phyloP scores from a whole-genome alignment of 2,329 filamentous ascomycete species.

The Aspergillus neoniger region DNA sequence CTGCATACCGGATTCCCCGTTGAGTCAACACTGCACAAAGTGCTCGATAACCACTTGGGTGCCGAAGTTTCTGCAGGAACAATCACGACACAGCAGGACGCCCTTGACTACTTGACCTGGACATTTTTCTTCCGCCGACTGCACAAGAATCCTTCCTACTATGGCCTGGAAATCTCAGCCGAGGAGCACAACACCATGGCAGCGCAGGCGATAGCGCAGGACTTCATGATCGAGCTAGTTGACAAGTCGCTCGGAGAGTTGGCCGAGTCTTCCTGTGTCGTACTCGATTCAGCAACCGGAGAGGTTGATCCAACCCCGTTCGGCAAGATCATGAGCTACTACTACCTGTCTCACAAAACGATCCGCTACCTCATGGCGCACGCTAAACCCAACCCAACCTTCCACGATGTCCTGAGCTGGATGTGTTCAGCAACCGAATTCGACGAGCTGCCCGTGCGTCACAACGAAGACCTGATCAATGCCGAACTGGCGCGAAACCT shows the following conservation, averaged over 20 bases:
- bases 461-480: constrained; percentile 98
- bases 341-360: constrained; percentile 94
- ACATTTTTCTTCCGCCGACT: constrained; percentile 98
- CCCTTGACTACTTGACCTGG: constrained; percentile 96
- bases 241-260: constrained; percentile 82
- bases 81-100: constrained; percentile 91
- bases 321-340: constrained; percentile 99
- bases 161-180: constrained; percentile 88
- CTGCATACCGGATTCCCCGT: constrained; percentile 97
- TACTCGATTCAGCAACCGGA: constrained; percentile 74
- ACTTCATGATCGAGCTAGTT: constrained; percentile 92
- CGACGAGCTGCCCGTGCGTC: constrained; percentile 93
- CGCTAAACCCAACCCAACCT: constrained; percentile 72
- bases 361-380: constrained; percentile 80
- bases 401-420: constrained; percentile 84
- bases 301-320: constrained; percentile 87
- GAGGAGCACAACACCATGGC: constrained; percentile 87
- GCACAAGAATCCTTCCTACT: constrained; percentile 98
- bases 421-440: constrained; percentile 94
- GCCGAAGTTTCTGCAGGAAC: constrained; percentile 94
- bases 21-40: constrained; percentile 92
- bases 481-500: constrained; percentile 81
- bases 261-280: constrained; percentile 79
- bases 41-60: constrained; percentile 93
- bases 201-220: constrained; percentile 84